A percentile compares a stretch with the other conserved stretches of the same genome.
These are phyloP conservation scores for Diaporthe sp. DNA, from an alignment of 2,329 filamentous ascomycete species.

Conservation along the genomic window DNA sequence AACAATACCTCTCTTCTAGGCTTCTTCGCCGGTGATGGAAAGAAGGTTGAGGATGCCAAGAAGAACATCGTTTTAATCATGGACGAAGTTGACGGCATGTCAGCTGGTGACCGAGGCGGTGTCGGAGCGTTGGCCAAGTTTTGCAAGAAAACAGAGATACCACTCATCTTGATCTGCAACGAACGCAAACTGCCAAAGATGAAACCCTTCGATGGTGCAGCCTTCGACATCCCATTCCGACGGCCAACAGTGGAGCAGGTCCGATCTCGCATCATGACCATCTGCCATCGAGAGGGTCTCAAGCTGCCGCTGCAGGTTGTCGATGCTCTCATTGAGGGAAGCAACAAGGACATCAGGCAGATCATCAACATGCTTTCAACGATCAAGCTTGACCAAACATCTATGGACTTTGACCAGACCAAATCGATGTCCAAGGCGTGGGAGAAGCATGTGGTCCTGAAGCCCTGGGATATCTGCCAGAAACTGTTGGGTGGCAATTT, in stretches of 20 bases:
- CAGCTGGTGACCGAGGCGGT: slow-evolving; percentile 93
- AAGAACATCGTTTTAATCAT: slow-evolving; percentile 97
- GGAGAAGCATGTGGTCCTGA: slow-evolving; percentile 97
- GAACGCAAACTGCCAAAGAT: slow-evolving; percentile 94
- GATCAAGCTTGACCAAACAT: slow-evolving; percentile 86
- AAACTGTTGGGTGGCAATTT: slow-evolving; percentile 92
- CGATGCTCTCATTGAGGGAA: slow-evolving; percentile 95
- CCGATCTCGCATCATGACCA: slow-evolving; percentile 92
- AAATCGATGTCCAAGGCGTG: slow-evolving; percentile 97
- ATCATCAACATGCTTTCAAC: slow-evolving; percentile 99
- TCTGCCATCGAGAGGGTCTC: slow-evolving; percentile 91
- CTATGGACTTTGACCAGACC: slow-evolving; percentile 86
- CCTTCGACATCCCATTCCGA: slow-evolving; percentile 88
- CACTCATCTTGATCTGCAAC: slow-evolving; percentile 98
- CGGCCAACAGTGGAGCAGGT: slow-evolving; percentile 93
- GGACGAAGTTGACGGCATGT: slow-evolving; percentile 99
- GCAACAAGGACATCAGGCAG: slow-evolving; percentile 94
- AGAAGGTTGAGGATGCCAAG: slow-evolving; percentile 83
- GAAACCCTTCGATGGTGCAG: slow-evolving; percentile 94
- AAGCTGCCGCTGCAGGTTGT: slow-evolving; percentile 88
- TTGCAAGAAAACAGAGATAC: slow-evolving; percentile 94
- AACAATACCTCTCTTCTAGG: slow-evolving; percentile 94
- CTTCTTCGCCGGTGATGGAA: slow-evolving; percentile 88
- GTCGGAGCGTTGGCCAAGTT: slow-evolving; percentile 94
- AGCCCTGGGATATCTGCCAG: slow-evolving; percentile 97